Evolutionary conservation across 1,284 basidiomycete species (phyloP).

Genomic region (Trametes hirsuta): DNA sequence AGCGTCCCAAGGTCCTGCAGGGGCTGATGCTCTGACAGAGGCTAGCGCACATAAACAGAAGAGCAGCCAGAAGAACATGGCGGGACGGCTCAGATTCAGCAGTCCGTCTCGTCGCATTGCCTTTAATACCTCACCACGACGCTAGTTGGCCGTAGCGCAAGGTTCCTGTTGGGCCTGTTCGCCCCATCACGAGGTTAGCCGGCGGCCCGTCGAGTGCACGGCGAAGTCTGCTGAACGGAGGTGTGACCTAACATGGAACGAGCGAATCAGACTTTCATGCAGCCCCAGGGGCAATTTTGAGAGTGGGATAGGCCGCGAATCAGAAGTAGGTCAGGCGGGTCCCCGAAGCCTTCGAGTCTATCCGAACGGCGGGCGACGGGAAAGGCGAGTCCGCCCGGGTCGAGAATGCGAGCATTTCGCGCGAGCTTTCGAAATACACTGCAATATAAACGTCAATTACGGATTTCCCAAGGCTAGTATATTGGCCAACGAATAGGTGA

Average conservation of each 20-base stretch:
- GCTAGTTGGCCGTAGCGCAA: neutral
- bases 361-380: neutral
- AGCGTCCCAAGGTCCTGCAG: constrained; percentile 48
- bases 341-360: neutral
- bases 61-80: constrained; percentile 11
- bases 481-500: too few species aligned
- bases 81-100: neutral
- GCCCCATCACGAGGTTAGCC: constrained; percentile 16
- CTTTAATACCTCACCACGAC: constrained; percentile 6
- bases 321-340: neutral
- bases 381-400: neutral
- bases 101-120: too few species aligned
- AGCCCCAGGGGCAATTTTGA: neutral
- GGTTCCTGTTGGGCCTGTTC: neutral
- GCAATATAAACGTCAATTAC: too few species aligned
- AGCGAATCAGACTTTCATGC: neutral
- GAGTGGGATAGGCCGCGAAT: neutral
- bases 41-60: constrained; percentile 2
- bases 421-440: too few species aligned
- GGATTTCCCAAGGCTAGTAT: neutral
- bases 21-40: constrained; percentile 33
- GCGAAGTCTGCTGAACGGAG: constrained; percentile 18
- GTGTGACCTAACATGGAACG: neutral
- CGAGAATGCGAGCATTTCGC: too few species aligned
- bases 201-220: constrained; percentile 17